Conservation (phyloP, 2,329 filamentous ascomycete genomes). For the Aspergillus intermedius region DNA sequence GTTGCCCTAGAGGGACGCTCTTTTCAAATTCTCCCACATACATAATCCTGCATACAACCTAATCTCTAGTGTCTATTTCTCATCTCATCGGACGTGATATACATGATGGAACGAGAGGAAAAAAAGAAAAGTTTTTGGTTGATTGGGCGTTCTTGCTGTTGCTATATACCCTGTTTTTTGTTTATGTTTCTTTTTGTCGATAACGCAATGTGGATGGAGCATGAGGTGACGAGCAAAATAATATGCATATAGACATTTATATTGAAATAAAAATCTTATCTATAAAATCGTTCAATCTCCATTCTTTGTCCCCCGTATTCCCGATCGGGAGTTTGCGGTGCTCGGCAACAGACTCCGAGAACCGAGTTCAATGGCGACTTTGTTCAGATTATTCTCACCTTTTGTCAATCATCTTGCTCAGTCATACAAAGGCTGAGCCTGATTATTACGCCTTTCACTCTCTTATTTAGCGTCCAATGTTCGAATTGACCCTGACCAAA, state of each 20-base stretch:
- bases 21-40: not conserved
- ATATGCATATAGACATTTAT: not conserved
- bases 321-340: not conserved
- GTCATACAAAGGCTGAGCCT: not conserved
- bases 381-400: not conserved
- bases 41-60: constrained; percentile 8
- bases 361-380: not conserved
- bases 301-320: not conserved
- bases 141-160: not conserved
- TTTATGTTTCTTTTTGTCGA: not conserved
- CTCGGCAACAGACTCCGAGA: not conserved
- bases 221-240: not conserved
- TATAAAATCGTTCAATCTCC: not conserved
- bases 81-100: not conserved
- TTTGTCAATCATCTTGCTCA: not conserved
- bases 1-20: not conserved
- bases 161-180: not conserved
- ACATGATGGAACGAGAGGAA: constrained; percentile 7
- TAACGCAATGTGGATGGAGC: not conserved
- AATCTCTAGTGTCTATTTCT: constrained; percentile 14
- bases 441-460: not conserved
- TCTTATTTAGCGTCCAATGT: not conserved
- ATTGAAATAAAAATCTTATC: not conserved
- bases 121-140: constrained; percentile 2
- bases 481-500: not conserved